phyloP scores from a whole-genome alignment of 768 basidiomycete species.

The Piloderma croceum region DNA sequence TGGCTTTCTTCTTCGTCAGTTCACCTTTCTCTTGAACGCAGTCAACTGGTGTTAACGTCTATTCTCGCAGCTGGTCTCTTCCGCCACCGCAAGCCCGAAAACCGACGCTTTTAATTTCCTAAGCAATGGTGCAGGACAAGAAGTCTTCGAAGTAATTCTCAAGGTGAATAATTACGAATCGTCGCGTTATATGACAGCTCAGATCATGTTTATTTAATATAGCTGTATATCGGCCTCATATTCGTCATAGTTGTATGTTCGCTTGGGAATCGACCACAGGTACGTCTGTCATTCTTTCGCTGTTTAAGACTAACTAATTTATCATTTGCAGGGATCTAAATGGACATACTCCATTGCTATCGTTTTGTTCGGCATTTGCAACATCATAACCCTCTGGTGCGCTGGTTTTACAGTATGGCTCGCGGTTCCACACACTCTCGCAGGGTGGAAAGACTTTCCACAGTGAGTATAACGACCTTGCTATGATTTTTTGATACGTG shows the following conservation, averaged over 20 bases:
- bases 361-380: slow-evolving; percentile 73
- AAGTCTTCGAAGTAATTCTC: too few relatives aligned
- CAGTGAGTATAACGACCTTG: slow-evolving; percentile 42
- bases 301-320: background rate
- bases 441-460: slow-evolving; percentile 69
- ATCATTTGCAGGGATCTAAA: slow-evolving; percentile 62
- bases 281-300: slow-evolving; percentile 11
- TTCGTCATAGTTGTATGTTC: slow-evolving; percentile 83
- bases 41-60: slow-evolving; percentile 16
- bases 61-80: slow-evolving; percentile 62
- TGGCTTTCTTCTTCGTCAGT: slow-evolving; percentile 90
- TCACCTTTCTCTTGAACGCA: slow-evolving; percentile 13
- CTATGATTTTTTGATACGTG: slow-evolving; percentile 27
- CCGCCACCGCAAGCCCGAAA: slow-evolving; percentile 54
- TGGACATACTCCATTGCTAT: slow-evolving; percentile 78
- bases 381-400: slow-evolving; percentile 79
- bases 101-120: slow-evolving; percentile 81
- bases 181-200: background rate
- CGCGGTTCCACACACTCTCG: slow-evolving; percentile 67
- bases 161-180: slow-evolving; percentile 26
- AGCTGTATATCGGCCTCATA: slow-evolving; percentile 80
- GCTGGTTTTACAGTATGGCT: slow-evolving; percentile 88
- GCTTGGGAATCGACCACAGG: slow-evolving; percentile 84
- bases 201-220: too few relatives aligned
- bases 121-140: slow-evolving; percentile 61